A percentile compares a stretch with the other conserved stretches of the same genome.
These are phyloP conservation scores for Dothideomycetes sp. DNA, from an alignment of 2,329 filamentous ascomycete genomes.

Conservation along the genomic window DNA sequence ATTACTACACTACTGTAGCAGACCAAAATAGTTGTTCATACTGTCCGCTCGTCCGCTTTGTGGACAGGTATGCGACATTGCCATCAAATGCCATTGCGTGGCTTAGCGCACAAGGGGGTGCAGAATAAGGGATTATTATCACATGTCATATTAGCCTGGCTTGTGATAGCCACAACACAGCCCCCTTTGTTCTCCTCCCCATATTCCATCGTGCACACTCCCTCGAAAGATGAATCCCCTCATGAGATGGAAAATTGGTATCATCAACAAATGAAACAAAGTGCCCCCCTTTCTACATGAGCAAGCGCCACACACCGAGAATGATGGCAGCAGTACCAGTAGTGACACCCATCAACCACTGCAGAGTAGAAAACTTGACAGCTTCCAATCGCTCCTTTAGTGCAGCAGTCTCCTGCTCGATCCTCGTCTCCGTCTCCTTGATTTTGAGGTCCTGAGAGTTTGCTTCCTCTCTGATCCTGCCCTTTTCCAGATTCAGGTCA, in stretches of 20 bases:
- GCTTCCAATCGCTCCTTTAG: slow-evolving; percentile 86
- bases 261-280: slow-evolving; percentile 4
- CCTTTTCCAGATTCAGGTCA: slow-evolving; percentile 93
- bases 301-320: slow-evolving; percentile 55
- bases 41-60: too few relatives aligned
- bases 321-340: slow-evolving; percentile 56
- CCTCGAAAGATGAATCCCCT: not conserved
- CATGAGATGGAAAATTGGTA: not conserved
- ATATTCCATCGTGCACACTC: too few relatives aligned
- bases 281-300: slow-evolving; percentile 37
- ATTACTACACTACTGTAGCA: too few relatives aligned
- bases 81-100: too few relatives aligned
- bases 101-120: too few relatives aligned
- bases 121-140: too few relatives aligned
- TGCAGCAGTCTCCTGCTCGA: slow-evolving; percentile 92
- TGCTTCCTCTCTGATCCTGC: slow-evolving; percentile 88
- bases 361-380: slow-evolving; percentile 94
- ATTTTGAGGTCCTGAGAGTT: slow-evolving; percentile 96
- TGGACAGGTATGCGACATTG: too few relatives aligned
- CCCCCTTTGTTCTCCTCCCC: too few relatives aligned
- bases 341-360: slow-evolving; percentile 84
- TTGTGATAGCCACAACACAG: too few relatives aligned
- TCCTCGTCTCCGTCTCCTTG: slow-evolving; percentile 96
- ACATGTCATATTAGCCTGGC: too few relatives aligned
- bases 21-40: too few relatives aligned